Conservation (phyloP, 2,329 filamentous ascomycete species). For the Sclerotinia glacialis region DNA sequence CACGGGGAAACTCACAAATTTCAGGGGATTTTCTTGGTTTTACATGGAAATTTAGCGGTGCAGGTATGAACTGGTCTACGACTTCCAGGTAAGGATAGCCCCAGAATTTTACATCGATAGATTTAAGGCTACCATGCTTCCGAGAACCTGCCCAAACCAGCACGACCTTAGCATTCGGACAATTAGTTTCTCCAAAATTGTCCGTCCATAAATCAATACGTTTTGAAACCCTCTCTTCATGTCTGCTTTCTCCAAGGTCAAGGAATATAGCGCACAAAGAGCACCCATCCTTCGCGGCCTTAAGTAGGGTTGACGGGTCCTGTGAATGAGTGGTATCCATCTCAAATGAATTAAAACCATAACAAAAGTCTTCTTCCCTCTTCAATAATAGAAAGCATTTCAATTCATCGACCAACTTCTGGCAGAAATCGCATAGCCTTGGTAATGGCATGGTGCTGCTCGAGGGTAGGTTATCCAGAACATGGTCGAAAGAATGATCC, state of each 20-base stretch:
- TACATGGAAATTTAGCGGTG: no score
- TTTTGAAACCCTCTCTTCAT: neutral
- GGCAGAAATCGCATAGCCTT: neutral
- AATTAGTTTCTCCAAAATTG: neutral
- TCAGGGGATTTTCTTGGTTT: rapidly evolving
- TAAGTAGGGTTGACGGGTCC: neutral
- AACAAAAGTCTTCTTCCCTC: rapidly evolving
- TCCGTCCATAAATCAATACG: neutral
- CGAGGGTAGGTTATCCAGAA: neutral
- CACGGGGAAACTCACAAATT: neutral
- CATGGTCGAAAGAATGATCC: neutral
- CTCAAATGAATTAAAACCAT: no score
- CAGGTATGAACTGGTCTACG: no score
- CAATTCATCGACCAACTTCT: neutral
- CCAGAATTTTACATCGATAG: no score
- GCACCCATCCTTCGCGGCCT: neutral
- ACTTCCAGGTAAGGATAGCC: no score
- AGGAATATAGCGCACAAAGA: neutral
- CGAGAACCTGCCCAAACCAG: no score
- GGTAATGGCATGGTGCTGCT: neutral
- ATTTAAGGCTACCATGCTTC: no score
- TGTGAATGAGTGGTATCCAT: neutral
- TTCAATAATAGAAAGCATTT: neutral
- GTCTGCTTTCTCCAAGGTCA: no score
- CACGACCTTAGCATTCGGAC: no score